Evolutionary conservation across 495 filamentous ascomycete species (phyloP).

Genomic region (Chlorociboria aeruginascens): DNA sequence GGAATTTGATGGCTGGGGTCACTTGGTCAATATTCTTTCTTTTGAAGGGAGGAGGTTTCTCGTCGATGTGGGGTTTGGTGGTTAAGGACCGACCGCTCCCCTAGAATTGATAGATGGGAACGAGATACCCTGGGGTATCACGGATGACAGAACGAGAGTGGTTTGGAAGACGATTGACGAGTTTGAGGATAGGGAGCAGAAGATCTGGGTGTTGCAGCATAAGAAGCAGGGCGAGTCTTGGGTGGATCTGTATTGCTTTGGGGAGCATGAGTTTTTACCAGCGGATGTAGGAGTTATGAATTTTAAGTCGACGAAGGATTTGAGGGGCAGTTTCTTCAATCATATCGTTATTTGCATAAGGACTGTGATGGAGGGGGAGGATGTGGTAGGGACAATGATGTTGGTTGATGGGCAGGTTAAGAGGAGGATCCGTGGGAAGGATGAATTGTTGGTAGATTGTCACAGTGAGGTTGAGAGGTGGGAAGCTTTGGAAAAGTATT

Average conservation of each 20-base stretch:
- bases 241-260: conserved; percentile 27
- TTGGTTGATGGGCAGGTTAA: conserved; percentile 44
- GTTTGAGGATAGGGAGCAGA: background rate
- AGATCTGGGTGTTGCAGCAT: conserved; percentile 18
- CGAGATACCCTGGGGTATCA: conserved; percentile 3
- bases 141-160: conserved; percentile 10
- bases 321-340: conserved; percentile 28
- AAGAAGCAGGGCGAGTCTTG: conserved; percentile 12
- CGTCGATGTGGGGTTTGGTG: conserved; percentile 62
- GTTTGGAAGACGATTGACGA: background rate
- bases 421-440: conserved; percentile 35
- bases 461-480: conserved; percentile 38
- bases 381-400: conserved; percentile 42
- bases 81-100: conserved; percentile 15
- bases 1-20: conserved; percentile 33
- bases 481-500: conserved; percentile 40
- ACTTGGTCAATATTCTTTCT: conserved; percentile 56
- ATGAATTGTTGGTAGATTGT: conserved; percentile 32
- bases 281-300: conserved; percentile 47
- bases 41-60: conserved; percentile 37
- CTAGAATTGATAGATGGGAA: conserved; percentile 15
- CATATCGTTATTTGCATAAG: conserved; percentile 26
- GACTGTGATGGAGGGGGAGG: conserved; percentile 29
- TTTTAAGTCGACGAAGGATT: conserved; percentile 26
- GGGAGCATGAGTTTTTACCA: conserved; percentile 29